Percentiles rank a stretch among this genome's conserved stretches.
Evolutionary conservation across 2,329 filamentous ascomycete genomes (phyloP).

Genomic region (Monosporascus sp.): DNA sequence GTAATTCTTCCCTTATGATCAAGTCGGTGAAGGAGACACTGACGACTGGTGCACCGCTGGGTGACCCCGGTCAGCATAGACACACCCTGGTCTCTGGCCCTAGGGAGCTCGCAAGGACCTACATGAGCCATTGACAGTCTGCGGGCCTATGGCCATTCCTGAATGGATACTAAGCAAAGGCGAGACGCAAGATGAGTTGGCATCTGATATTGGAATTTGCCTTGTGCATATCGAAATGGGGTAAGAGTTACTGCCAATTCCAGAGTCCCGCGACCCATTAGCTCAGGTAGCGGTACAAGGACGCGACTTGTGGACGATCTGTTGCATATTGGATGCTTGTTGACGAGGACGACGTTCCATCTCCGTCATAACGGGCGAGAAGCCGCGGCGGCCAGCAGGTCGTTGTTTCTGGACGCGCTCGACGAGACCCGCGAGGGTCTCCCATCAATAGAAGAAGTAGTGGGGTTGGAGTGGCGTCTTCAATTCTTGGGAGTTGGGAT

Average conservation of each 20-base stretch:
- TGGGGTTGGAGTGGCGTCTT: neutral
- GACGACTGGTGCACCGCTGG: slow-evolving; percentile 32
- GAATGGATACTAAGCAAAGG: slow-evolving; percentile 32
- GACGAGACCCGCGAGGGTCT: neutral
- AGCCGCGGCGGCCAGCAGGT: neutral
- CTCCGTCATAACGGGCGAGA: neutral
- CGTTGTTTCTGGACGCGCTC: neutral
- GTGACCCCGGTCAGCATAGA: slow-evolving; percentile 19
- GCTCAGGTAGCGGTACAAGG: slow-evolving; percentile 23
- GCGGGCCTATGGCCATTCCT: slow-evolving; percentile 19
- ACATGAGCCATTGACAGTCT: slow-evolving; percentile 21
- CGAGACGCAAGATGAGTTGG: slow-evolving; percentile 64
- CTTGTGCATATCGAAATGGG: slow-evolving; percentile 23
- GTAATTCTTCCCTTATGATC: slow-evolving; percentile 12
- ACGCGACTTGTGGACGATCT: slow-evolving; percentile 12
- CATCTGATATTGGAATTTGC: slow-evolving; percentile 53
- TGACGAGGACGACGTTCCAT: neutral
- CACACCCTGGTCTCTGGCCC: slow-evolving; percentile 22
- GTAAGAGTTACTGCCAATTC: slow-evolving; percentile 24
- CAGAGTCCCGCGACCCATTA: slow-evolving; percentile 11
- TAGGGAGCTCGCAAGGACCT: slow-evolving; percentile 21
- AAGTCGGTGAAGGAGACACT: slow-evolving; percentile 40
- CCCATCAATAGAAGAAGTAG: neutral
- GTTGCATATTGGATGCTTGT: neutral
- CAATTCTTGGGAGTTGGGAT: neutral